Base-by-base conservation (phyloP, 345 rosid species). In the Gossypium rotundifolium region DNA sequence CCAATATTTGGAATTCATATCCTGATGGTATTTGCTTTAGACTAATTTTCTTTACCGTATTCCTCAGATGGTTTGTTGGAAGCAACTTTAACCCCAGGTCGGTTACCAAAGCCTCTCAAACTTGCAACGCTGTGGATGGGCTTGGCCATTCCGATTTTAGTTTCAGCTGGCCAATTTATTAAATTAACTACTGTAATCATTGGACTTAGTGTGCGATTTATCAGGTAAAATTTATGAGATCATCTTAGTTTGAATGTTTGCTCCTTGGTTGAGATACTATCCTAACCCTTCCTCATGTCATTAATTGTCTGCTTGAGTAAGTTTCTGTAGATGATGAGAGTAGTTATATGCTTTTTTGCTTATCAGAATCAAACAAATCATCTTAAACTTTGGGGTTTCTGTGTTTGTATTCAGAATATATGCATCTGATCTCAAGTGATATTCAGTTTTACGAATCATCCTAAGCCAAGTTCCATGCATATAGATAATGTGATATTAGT, bases 21-120 rank as follows among this genome's bases (percentile, higher is more conserved):
- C 52, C 22, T 66, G 63, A 46, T 48, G 57, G 22, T 40, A 14
- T 27, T 65, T 71, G 49, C 72, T 11, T 59, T 59, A 23, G 64
- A 59, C 40, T 59, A 59, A 63, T 58, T 52, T 79, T 75, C 60
- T 75, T 8, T 77, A 9, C 73, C 72, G 44, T 27, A 48, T 51
- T 16, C 59, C 57, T 72, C 38, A 95, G 99, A 95, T 86, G 99
- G 98, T 75, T 84, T 89, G 82, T 86, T 95, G 42, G 99, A 95
- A 85, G 97, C 99, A 54, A 93, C 98, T 83, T 80, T 95, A 77
- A 76, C 98, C 65, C 99, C 96, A 45, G 78, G 81, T 29, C 89
- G 98, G 70, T 77, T 85, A 48, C 98, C 99, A 17, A 93, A 81
- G 86, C 98, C 97, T 13, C 97, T 95, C 73, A 95, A 93, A 88